These are phyloP conservation scores for Oryza punctata DNA, from an alignment of 176 grass and related monocot species.

Conservation along the genomic window DNA sequence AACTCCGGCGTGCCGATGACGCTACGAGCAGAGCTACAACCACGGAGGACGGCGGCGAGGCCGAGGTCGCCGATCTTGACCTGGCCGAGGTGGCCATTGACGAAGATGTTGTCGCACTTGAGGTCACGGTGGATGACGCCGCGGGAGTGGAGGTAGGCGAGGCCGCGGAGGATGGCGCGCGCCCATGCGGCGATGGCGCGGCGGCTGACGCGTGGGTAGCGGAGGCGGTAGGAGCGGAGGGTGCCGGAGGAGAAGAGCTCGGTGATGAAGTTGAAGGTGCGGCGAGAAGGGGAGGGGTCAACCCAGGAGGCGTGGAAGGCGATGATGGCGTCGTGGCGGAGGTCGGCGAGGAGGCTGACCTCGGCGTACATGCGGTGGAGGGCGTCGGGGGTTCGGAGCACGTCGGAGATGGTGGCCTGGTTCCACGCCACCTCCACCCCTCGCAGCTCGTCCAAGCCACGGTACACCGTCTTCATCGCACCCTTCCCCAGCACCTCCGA, in stretches of 20 bases:
- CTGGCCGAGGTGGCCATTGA: slow-evolving; percentile 82
- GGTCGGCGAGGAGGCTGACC: slow-evolving; percentile 72
- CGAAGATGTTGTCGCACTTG: slow-evolving; percentile 90
- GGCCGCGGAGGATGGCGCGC: slow-evolving; percentile 59
- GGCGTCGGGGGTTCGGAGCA: slow-evolving; percentile 62
- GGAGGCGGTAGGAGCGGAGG: slow-evolving; percentile 63
- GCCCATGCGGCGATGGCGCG: slow-evolving; percentile 73
- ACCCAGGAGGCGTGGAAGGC: slow-evolving; percentile 79
- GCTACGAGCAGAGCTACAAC: slow-evolving; percentile 56
- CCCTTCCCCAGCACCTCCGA: slow-evolving; percentile 75
- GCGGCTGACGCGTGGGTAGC: slow-evolving; percentile 63
- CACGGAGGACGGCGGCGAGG: slow-evolving; percentile 67
- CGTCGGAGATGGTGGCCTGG: slow-evolving; percentile 66
- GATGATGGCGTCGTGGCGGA: slow-evolving; percentile 81
- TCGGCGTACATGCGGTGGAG: slow-evolving; percentile 85
- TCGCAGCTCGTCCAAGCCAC: slow-evolving; percentile 74
- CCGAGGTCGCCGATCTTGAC: slow-evolving; percentile 97
- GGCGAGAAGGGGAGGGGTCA: not conserved
- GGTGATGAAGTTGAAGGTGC: slow-evolving; percentile 95
- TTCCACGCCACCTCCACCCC: slow-evolving; percentile 95
- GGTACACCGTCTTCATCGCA: slow-evolving; percentile 88
- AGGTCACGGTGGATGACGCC: slow-evolving; percentile 86
- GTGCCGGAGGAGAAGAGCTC: slow-evolving; percentile 99
- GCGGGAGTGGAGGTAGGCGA: slow-evolving; percentile 71
- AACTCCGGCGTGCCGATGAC: slow-evolving; percentile 95